phyloP scores from a whole-genome alignment of 495 filamentous ascomycete species.

The Thermothielavioides terrestris region DNA sequence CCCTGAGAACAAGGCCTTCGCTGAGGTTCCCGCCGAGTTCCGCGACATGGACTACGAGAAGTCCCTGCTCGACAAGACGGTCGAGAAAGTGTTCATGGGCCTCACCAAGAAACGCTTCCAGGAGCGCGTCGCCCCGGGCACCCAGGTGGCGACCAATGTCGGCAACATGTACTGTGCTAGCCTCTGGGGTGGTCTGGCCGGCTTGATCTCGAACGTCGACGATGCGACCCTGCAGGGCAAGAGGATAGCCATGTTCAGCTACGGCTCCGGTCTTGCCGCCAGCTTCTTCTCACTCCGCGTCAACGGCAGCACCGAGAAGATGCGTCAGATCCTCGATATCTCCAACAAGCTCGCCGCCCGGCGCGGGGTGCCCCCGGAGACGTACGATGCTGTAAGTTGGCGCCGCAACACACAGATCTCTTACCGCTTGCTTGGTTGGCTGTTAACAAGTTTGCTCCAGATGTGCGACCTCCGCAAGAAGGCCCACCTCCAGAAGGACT shows the following conservation, averaged over 20 bases:
- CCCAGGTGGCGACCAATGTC: slow-evolving; percentile 85
- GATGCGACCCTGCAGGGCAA: slow-evolving; percentile 66
- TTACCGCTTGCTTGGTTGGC: slow-evolving; percentile 12
- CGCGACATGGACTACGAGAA: slow-evolving; percentile 74
- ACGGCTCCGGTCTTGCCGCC: slow-evolving; percentile 85
- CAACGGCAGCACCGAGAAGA: slow-evolving; percentile 63
- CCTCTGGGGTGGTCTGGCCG: slow-evolving; percentile 78
- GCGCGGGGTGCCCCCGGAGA: slow-evolving; percentile 65
- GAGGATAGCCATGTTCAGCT: slow-evolving; percentile 87
- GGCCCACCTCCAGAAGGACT: slow-evolving; percentile 89
- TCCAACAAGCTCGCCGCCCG: slow-evolving; percentile 64
- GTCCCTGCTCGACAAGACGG: slow-evolving; percentile 82
- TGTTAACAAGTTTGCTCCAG: slow-evolving; percentile 32
- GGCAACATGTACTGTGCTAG: slow-evolving; percentile 99
- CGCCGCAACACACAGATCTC: background rate
- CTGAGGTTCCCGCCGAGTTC: slow-evolving; percentile 77
- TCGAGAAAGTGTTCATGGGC: slow-evolving; percentile 93
- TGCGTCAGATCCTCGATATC: slow-evolving; percentile 72
- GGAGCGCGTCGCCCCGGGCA: slow-evolving; percentile 74
- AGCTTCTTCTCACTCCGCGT: slow-evolving; percentile 86
- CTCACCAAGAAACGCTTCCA: slow-evolving; percentile 94
- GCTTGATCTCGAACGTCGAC: slow-evolving; percentile 63
- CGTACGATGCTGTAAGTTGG: slow-evolving; percentile 69
- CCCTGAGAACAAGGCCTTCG: slow-evolving; percentile 69
- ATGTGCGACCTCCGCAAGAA: slow-evolving; percentile 92